These are phyloP conservation scores for Ogataea paraovalis DNA, from an alignment of 805 yeast genomes.

Conservation along the genomic window DNA sequence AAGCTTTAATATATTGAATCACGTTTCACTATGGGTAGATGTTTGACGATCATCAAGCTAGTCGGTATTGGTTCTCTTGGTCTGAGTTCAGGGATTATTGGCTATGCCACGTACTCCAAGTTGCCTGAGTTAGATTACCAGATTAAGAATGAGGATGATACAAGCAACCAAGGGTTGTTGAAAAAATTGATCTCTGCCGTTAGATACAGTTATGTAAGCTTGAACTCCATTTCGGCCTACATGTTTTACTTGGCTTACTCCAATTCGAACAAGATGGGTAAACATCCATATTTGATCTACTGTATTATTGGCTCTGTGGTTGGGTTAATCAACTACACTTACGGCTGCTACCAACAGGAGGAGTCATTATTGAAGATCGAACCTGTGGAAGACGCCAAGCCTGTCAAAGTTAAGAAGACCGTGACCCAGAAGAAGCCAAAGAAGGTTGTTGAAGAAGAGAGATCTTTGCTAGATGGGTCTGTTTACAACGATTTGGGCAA, in stretches of 20 bases:
- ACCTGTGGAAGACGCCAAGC: constrained; percentile 22
- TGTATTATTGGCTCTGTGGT: constrained; percentile 35
- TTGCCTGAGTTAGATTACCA: constrained; percentile 13
- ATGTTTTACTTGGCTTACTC: constrained; percentile 54
- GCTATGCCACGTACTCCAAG: constrained; percentile 20
- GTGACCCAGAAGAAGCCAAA: constrained; percentile 18
- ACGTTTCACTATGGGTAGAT: constrained; percentile 42
- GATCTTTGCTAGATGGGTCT: constrained; percentile 43
- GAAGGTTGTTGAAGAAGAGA: constrained; percentile 24
- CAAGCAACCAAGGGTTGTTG: constrained; percentile 8
- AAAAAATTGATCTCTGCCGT: constrained; percentile 14
- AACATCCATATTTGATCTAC: constrained; percentile 73
- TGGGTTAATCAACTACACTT: constrained; percentile 1
- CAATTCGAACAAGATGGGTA: constrained; percentile 49
- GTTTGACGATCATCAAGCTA: constrained; percentile 54
- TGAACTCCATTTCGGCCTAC: constrained; percentile 47
- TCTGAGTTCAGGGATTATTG: constrained; percentile 50
- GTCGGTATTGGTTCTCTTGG: constrained; percentile 68
- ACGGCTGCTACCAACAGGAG: constrained; percentile 1
- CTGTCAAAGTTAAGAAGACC: constrained; percentile 18
- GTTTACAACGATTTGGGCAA: constrained; percentile 40
- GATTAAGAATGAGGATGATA: not conserved
- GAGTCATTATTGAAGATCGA: not conserved
- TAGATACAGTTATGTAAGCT: constrained; percentile 26
- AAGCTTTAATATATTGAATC: not conserved